phyloP scores from a whole-genome alignment of 2,329 filamentous ascomycete species.

The Mariannaea elegans region DNA sequence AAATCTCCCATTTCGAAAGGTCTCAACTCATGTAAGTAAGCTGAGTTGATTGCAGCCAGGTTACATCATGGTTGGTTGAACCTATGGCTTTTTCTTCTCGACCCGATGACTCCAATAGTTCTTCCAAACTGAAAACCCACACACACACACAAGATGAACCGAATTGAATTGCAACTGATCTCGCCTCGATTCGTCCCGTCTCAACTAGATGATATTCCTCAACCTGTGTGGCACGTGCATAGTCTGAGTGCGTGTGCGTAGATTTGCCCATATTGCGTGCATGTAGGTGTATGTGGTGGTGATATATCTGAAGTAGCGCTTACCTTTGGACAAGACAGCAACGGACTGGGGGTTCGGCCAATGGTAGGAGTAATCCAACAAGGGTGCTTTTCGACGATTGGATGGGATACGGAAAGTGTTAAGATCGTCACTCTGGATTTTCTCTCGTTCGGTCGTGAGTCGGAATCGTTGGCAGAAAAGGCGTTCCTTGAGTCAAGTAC shows the following conservation, averaged over 20 bases:
- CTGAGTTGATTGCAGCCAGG: background rate
- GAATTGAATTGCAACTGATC: background rate
- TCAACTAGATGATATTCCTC: slow-evolving; percentile 9
- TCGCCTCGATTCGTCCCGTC: slow-evolving; percentile 3
- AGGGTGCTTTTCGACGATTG: background rate
- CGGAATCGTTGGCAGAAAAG: slow-evolving; percentile 2
- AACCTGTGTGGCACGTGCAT: slow-evolving; percentile 8
- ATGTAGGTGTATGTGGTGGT: slow-evolving; percentile 3
- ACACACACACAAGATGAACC: slow-evolving; percentile 5
- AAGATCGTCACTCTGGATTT: background rate
- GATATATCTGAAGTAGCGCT: slow-evolving; percentile 18
- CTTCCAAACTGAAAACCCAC: background rate
- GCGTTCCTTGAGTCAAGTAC: slow-evolving; percentile 16
- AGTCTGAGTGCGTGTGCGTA: background rate
- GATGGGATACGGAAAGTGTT: slow-evolving; percentile 6
- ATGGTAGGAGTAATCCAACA: background rate
- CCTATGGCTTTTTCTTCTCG: background rate
- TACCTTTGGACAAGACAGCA: slow-evolving; percentile 11
- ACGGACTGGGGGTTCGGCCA: background rate
- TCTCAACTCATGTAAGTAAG: background rate
- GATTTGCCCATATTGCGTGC: slow-evolving; percentile 1
- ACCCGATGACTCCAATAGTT: background rate
- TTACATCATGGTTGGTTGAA: slow-evolving; percentile 1
- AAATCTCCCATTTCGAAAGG: background rate
- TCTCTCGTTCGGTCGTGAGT: slow-evolving; percentile 15